Evolutionary conservation across 768 basidiomycete species (phyloP), one percentile per base, ranked within the genome.

Genomic region (Pleurotus eryngii): DNA sequence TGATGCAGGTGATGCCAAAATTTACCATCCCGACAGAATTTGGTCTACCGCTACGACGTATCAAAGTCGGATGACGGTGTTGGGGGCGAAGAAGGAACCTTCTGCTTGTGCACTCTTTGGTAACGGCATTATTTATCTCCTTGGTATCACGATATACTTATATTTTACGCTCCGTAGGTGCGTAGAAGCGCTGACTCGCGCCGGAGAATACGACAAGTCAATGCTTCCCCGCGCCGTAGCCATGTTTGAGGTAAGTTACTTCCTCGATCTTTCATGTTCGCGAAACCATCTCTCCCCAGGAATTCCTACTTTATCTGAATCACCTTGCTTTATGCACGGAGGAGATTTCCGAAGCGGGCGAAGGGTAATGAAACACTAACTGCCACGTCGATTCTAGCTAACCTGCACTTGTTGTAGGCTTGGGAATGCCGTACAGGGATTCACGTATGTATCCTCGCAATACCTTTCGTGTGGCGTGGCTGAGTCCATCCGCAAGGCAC

Each of bases 71-170:
- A 90, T 57, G 96, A 98, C 64, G 96, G 96, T 5, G 93, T 98
- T 11, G 95, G 96, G 1, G 95, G 95, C 1, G 92, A 96, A 61
- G 95, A 97, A 71, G 95, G 95, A 1, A 95, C 91, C 0, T 97
- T 98, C 73, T 92, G 92, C 59, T 75, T 98, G 47, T 95, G 92
- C 65, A 92, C 90, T 0, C 69, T 92, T 5, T 92, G 89, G 90
- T 89, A 51, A 11, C 5, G 75, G 68, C 55, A 47, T 17, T 22
- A 8, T 6, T 26, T 53, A 15, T 14, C 26, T 7, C 38, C 15
- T 11, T 15, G 27, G 14, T 18, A 3, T 26, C 26, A 18, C 5
- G 5, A 20, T 14, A 15, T 18, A 2, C 8, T 22, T 46, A 24
- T 40, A 57, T 14, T 46, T 39, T 38, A 22, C 56, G 12, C 37